A percentile compares a stretch with the other conserved stretches of the same genome.
Evolutionary conservation across 371 early-diverging fungal genomes (phyloP).

Genomic region (Sporodiniella umbellata): DNA sequence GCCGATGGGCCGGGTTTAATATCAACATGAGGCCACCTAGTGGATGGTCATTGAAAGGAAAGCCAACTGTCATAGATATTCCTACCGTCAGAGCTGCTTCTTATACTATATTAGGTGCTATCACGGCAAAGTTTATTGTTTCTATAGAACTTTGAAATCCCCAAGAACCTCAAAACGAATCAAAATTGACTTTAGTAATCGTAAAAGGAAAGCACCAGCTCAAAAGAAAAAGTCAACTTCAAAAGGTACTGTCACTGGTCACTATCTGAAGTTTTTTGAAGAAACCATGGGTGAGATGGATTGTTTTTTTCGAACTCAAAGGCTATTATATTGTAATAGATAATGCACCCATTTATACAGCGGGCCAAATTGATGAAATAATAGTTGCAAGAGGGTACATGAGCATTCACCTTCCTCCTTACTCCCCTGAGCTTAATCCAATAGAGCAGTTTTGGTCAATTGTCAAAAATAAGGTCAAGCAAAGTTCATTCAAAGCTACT

Average conservation of each 20-base stretch:
- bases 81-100: constrained; percentile 6
- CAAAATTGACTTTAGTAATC: constrained; percentile 9
- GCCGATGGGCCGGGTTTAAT: constrained; percentile 5
- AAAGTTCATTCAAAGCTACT: constrained; percentile 4
- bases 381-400: constrained; percentile 9
- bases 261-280: constrained; percentile 14
- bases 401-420: constrained; percentile 12
- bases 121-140: constrained; percentile 10
- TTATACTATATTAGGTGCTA: constrained; percentile 7
- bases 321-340: constrained; percentile 12
- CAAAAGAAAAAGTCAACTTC: constrained; percentile 5
- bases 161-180: constrained; percentile 10
- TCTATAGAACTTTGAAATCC: constrained; percentile 13
- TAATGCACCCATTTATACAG: constrained; percentile 11
- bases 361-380: constrained; percentile 7
- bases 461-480: constrained; percentile 5
- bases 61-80: constrained; percentile 3
- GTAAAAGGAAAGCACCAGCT: constrained; percentile 12
- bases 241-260: constrained; percentile 16
- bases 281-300: constrained; percentile 13
- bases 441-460: constrained; percentile 10
- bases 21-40: constrained; percentile 8
- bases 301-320: constrained; percentile 11
- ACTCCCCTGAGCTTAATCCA: constrained; percentile 9
- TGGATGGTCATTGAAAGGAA: constrained; percentile 10